phyloP scores from a whole-genome alignment of 345 rosid genomes.

The Trapa incisa region DNA sequence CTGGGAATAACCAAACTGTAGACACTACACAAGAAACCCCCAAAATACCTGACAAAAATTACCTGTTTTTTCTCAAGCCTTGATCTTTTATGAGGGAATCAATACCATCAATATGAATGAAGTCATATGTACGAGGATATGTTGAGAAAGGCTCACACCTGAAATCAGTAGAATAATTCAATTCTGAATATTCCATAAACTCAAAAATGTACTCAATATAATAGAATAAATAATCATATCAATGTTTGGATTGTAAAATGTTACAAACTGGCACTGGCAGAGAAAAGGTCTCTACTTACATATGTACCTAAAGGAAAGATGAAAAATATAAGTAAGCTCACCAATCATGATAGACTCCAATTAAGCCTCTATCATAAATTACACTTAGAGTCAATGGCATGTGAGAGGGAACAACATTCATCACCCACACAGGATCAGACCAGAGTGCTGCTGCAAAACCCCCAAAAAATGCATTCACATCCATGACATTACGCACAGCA shows the following conservation, averaged over 20 bases:
- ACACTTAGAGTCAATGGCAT: constrained; percentile 64
- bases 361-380: constrained; percentile 79
- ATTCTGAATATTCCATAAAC: background rate
- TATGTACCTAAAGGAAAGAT: background rate
- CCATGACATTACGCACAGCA: constrained; percentile 80
- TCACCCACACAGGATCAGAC: constrained; percentile 85
- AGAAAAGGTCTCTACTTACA: background rate
- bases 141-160: constrained; percentile 99
- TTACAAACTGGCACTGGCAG: background rate
- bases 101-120: constrained; percentile 66
- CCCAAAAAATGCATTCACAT: constrained; percentile 89
- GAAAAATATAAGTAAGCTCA: constrained; percentile 6
- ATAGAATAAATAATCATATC: no score
- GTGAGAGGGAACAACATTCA: constrained; percentile 81
- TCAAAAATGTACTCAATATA: background rate
- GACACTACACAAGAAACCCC: background rate
- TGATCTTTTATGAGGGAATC: constrained; percentile 46
- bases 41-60: background rate
- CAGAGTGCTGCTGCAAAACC: constrained; percentile 85
- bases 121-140: constrained; percentile 89
- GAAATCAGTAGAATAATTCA: constrained; percentile 8
- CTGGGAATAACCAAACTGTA: background rate
- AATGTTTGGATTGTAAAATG: background rate
- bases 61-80: constrained; percentile 40
- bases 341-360: constrained; percentile 58